A percentile compares a stretch with the other conserved stretches of the same genome.
phyloP scores from a whole-genome alignment of 164 flowering plant genomes.

The Vitis riparia region DNA sequence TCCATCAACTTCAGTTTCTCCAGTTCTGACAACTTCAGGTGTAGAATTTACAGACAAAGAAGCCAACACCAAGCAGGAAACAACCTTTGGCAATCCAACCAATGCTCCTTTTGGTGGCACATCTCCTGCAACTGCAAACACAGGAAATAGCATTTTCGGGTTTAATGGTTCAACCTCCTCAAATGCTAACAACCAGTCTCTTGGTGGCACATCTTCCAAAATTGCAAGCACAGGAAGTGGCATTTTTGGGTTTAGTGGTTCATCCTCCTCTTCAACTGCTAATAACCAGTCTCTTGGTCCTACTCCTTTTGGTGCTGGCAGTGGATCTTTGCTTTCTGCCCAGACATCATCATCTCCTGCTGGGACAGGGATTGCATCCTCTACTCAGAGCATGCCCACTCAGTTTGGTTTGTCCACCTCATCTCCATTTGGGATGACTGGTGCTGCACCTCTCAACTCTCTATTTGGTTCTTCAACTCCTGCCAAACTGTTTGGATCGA shows the following conservation, averaged over 20 bases:
- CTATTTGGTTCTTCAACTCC: constrained; percentile 40
- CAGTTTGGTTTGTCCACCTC: constrained; percentile 55
- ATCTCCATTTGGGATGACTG: constrained; percentile 37
- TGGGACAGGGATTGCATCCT: constrained; percentile 27
- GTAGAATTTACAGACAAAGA: constrained; percentile 24
- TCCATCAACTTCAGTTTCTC: constrained; percentile 25
- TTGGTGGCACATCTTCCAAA: constrained; percentile 27
- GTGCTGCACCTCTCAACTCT: constrained; percentile 37
- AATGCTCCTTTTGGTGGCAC: constrained; percentile 27
- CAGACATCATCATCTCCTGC: constrained; percentile 20
- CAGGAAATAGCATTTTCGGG: constrained; percentile 16
- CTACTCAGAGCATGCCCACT: constrained; percentile 36
- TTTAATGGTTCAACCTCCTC: constrained; percentile 22
- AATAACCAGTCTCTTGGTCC: constrained; percentile 34
- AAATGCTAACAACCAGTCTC: constrained; percentile 22
- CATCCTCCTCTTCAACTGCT: constrained; percentile 31
- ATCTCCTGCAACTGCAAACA: constrained; percentile 20
- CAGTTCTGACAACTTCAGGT: constrained; percentile 23
- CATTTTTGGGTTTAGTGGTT: constrained; percentile 44
- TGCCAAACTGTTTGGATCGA: constrained; percentile 33
- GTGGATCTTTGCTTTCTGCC: constrained; percentile 29
- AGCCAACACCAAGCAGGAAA: constrained; percentile 27
- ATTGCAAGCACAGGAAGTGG: constrained; percentile 20
- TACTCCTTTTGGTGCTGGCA: constrained; percentile 18
- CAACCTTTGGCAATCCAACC: constrained; percentile 25